Base-by-base conservation (phyloP, 2,329 filamentous ascomycete genomes). In the Aspergillus caelatus region DNA sequence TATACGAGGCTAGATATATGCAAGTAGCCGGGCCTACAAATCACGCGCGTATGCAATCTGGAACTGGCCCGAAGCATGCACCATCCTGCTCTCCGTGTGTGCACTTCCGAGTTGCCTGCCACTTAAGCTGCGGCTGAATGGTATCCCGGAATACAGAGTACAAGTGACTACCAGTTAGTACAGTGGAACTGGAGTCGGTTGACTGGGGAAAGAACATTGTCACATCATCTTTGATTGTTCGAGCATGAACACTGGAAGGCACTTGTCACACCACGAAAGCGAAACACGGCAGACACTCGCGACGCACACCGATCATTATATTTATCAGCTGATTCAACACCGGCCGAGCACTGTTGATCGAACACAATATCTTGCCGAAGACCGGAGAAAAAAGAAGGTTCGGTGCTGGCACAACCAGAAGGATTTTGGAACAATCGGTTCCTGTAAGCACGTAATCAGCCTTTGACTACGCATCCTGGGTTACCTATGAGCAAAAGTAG, bases 41-140 rank as follows among this genome's bases (percentile, higher is more conserved):
- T 75, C 74, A 75, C 72, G 65, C 71, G 67, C 68, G 68, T 52
- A 52, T 65, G 55, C 65, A 57, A 71, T 70, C 68, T 65, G 54
- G 62, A 68, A 48, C 43, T 50, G 50, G 66, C 32, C 67, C 65
- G 67, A 63, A 56, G 58, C 65, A 19, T 52, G 48, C 9, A 12
- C 48, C 48, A 52, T 52, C 48, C 48, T 30, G 48, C 16, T 8
- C 11, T 11, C 28, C 21, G 48, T 30, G 48, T 32, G 9, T 30
- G 19, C 34, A 19, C 16, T 34, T 36, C 11, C 32, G 23, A 55
- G 52, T 39, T 34, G 19, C 28, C 48, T 52, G 28, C 48, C 9
- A 52, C n/a, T 46, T 39, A 55, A 53, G 36, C 32, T 55, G 52
- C 52, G 52, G 52, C 52, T 55, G 57, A 55, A 55, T 21, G 36